Evolutionary conservation across 2,329 filamentous ascomycete species (phyloP).

Genomic region (Aurifilum marmelostoma): DNA sequence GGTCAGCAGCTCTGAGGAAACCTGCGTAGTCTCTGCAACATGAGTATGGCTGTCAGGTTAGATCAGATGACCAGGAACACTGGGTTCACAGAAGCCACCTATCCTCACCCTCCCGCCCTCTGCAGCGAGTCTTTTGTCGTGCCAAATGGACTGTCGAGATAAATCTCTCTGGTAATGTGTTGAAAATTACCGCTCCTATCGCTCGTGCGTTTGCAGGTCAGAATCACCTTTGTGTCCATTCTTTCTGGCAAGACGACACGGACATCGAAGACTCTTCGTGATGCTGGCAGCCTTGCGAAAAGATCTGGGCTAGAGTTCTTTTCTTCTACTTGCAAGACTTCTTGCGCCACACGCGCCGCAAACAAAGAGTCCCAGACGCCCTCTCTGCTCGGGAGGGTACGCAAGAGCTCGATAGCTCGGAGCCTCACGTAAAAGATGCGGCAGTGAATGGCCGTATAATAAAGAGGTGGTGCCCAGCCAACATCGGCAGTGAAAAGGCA

Average conservation of each 20-base stretch:
- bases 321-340: not conserved
- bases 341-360: conserved; percentile 11
- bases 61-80: not conserved
- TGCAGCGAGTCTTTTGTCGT: not conserved
- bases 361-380: conserved; percentile 44
- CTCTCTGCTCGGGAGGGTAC: conserved; percentile 40
- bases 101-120: not conserved
- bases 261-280: conserved; percentile 9
- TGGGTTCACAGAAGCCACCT: not conserved
- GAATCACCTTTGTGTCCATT: not conserved
- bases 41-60: not conserved
- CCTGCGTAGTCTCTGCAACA: too few species aligned
- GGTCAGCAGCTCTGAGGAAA: conserved; percentile 16
- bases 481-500: conserved; percentile 42
- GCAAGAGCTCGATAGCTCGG: conserved; percentile 42
- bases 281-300: not conserved
- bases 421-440: conserved; percentile 45
- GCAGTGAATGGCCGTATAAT: conserved; percentile 52
- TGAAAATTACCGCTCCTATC: not conserved
- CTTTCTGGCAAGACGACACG: conserved; percentile 6
- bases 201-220: conserved; percentile 9
- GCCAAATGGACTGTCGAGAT: not conserved
- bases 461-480: conserved; percentile 49
- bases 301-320: not conserved
- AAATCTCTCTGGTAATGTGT: conserved; percentile 6